A percentile compares a stretch with the other conserved stretches of the same genome.
These are phyloP conservation scores for Boletellus ananiceps DNA, from an alignment of 768 basidiomycete species.

Conservation along the genomic window DNA sequence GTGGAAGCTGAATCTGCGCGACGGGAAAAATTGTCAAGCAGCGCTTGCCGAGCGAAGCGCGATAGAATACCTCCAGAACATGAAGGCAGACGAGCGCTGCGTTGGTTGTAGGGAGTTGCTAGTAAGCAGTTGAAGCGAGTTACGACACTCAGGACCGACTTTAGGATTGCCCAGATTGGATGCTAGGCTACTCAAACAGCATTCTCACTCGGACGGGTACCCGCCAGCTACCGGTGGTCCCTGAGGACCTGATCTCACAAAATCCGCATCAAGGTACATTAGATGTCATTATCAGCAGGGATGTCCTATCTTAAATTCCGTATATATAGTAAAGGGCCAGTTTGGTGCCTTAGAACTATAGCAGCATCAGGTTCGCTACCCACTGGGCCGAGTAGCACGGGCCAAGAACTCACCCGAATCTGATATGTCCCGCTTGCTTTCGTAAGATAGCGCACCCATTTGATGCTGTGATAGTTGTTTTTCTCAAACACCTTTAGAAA, in stretches of 20 bases:
- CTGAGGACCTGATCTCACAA: conserved; percentile 6
- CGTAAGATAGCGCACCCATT: conserved; percentile 94
- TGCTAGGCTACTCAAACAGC: not conserved
- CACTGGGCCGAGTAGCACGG: not conserved
- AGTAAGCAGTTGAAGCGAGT: conserved; percentile 15
- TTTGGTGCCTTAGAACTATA: conserved; percentile 26
- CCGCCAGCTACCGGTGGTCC: not conserved
- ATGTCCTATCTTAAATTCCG: conserved; percentile 25
- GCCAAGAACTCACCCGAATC: conserved; percentile 65
- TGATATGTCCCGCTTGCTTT: conserved; percentile 94
- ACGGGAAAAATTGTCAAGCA: conserved; percentile 3
- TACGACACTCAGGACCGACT: conserved; percentile 14
- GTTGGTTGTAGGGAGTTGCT: conserved; percentile 4
- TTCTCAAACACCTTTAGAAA: conserved; percentile 99
- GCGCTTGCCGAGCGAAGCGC: not conserved
- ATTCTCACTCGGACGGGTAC: not conserved
- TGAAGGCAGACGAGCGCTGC: conserved; percentile 25
- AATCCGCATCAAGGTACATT: conserved; percentile 20
- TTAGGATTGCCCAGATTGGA: conserved; percentile 25
- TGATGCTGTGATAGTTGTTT: conserved; percentile 88
- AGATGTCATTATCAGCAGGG: conserved; percentile 21
- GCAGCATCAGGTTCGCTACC: not conserved
- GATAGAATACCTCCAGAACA: conserved; percentile 46
- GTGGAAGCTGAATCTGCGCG: conserved; percentile 79
- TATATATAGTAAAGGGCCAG: conserved; percentile 18